Conservation (phyloP, 495 filamentous ascomycete species). For the Collariella sp. region DNA sequence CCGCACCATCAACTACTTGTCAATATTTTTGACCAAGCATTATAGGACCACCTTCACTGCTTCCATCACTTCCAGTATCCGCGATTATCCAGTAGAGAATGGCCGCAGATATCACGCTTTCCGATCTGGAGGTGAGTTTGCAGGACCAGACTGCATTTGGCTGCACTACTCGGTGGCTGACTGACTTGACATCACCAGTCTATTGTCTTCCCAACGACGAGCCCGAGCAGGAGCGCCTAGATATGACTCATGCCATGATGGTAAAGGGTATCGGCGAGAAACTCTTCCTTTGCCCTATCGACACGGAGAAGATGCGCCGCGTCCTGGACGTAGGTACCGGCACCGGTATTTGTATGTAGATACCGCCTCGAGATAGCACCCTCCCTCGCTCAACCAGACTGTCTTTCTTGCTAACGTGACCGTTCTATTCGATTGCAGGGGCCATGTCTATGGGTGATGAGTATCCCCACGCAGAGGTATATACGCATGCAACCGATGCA, state of each 20-base stretch:
- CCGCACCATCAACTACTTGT: no score
- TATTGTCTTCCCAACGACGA: constrained; percentile 10
- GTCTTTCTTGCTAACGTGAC: not conserved
- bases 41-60: not conserved
- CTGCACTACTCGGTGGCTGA: no score
- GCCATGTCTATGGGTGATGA: constrained; percentile 10
- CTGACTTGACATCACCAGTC: not conserved
- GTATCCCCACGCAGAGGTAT: constrained; percentile 7
- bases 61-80: not conserved
- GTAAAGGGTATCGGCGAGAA: not conserved
- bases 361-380: not conserved
- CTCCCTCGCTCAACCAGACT: not conserved
- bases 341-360: constrained; percentile 5
- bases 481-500: no score
- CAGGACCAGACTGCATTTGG: not conserved
- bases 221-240: constrained; percentile 2
- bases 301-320: not conserved
- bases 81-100: constrained; percentile 19
- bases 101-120: not conserved
- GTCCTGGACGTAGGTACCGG: constrained; percentile 12
- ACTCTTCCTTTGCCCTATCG: constrained; percentile 3
- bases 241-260: constrained; percentile 5
- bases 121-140: not conserved
- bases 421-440: constrained; percentile 11
- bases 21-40: no score